phyloP scores from a whole-genome alignment of 352 stramenopile species.

The Phytopythium chamaehyphon region DNA sequence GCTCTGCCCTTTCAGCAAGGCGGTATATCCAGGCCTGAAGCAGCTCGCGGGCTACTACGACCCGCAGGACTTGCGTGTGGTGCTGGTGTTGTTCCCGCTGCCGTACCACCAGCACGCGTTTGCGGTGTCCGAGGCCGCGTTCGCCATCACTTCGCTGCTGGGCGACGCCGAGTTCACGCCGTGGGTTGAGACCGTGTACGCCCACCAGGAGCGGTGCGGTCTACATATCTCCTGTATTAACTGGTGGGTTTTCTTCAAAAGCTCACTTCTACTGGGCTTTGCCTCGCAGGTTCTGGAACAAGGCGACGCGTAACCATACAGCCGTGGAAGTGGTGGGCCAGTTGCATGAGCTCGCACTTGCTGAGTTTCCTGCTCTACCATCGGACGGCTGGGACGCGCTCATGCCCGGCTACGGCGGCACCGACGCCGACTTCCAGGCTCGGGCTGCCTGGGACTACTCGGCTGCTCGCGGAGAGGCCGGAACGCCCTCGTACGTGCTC shows the following conservation, averaged over 20 bases:
- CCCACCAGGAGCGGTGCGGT: slow-evolving; percentile 60
- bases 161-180: slow-evolving; percentile 42
- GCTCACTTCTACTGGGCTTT: no score
- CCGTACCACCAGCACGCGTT: slow-evolving; percentile 78
- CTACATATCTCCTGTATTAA: neutral
- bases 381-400: slow-evolving; percentile 53
- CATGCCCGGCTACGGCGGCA: slow-evolving; percentile 72
- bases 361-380: slow-evolving; percentile 51
- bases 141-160: slow-evolving; percentile 52
- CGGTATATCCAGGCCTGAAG: slow-evolving; percentile 61
- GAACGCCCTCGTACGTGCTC: slow-evolving; percentile 74
- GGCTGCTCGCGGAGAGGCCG: slow-evolving; percentile 57
- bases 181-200: slow-evolving; percentile 70
- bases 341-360: slow-evolving; percentile 47
- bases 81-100: slow-evolving; percentile 62
- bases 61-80: slow-evolving; percentile 45
- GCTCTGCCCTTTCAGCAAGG: slow-evolving; percentile 68
- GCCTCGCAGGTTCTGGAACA: slow-evolving; percentile 60
- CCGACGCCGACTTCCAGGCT: slow-evolving; percentile 41
- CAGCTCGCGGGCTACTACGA: slow-evolving; percentile 55
- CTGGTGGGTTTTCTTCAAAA: neutral
- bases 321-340: slow-evolving; percentile 57
- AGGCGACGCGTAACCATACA: slow-evolving; percentile 57
- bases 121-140: slow-evolving; percentile 43
- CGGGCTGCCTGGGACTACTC: slow-evolving; percentile 72